These are phyloP conservation scores for Lentinus tigrinus DNA, from an alignment of 768 basidiomycete genomes.

Conservation along the genomic window DNA sequence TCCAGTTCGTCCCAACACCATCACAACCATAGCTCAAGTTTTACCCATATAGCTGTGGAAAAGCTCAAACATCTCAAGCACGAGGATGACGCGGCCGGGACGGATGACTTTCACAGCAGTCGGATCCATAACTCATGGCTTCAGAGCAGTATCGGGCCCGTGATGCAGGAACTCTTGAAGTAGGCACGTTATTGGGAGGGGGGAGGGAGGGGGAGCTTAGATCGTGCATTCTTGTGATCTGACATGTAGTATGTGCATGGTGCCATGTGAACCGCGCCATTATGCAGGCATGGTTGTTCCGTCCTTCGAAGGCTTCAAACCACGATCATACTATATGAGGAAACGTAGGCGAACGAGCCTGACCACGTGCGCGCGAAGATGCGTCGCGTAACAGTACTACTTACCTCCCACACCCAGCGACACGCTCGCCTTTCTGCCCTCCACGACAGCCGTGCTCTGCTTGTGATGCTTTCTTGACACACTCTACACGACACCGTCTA, in stretches of 20 bases:
- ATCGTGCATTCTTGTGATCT: no score
- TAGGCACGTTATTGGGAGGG: no score
- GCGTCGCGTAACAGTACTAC: no score
- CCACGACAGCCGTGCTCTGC: not conserved
- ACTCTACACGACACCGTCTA: not conserved
- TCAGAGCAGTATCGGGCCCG: conserved; percentile 18
- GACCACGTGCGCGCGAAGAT: conserved; percentile 6
- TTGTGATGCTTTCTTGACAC: not conserved
- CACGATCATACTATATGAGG: not conserved
- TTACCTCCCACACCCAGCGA: not conserved
- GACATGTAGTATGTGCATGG: not conserved
- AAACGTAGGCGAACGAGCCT: not conserved
- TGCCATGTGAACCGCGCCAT: not conserved
- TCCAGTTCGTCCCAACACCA: conserved; percentile 24
- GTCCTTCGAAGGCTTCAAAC: not conserved
- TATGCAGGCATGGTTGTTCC: not conserved
- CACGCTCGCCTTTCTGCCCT: not conserved
- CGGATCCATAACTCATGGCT: no score
- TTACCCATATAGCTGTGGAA: conserved; percentile 1
- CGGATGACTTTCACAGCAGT: no score
- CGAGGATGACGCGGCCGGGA: not conserved
- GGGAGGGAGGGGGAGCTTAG: no score
- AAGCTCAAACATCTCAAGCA: conserved; percentile 9
- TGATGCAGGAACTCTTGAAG: conserved; percentile 17
- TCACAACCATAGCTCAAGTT: conserved; percentile 4